A percentile compares a stretch with the other conserved stretches of the same genome.
Evolutionary conservation across 225 moss, liverwort and hornwort genomes (phyloP).

Genomic region (Anthoceros angustus): DNA sequence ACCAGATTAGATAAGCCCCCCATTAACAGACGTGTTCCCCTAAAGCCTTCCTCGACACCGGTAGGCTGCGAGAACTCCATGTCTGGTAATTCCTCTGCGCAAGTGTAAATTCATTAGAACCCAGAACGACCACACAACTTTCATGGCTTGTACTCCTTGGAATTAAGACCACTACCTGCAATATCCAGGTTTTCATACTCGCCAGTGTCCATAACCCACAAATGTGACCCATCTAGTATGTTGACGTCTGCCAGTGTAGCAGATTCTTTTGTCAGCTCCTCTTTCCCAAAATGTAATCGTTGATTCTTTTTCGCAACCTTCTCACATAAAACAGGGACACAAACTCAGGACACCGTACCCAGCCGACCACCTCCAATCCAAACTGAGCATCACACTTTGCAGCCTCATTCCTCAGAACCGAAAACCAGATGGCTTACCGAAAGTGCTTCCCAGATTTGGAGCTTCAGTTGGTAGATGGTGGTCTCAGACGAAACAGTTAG

Average conservation of each 20-base stretch:
- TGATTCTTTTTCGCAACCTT: slow-evolving; percentile 94
- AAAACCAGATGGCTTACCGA: slow-evolving; percentile 30
- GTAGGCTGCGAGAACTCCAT: background rate
- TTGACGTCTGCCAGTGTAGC: slow-evolving; percentile 75
- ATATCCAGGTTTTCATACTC: slow-evolving; percentile 96
- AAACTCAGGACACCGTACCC: background rate
- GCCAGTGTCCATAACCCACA: slow-evolving; percentile 97
- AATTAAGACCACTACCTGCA: slow-evolving; percentile 37
- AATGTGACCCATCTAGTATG: slow-evolving; percentile 80
- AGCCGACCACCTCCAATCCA: background rate
- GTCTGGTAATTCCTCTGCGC: slow-evolving; percentile 1
- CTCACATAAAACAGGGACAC: slow-evolving; percentile 6
- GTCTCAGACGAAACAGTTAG: slow-evolving; percentile 89
- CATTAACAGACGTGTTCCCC: background rate
- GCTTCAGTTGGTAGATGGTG: slow-evolving; percentile 81
- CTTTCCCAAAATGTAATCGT: slow-evolving; percentile 78
- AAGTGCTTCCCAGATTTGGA: slow-evolving; percentile 95
- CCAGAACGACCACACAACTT: too few relatives aligned
- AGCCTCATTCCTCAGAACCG: background rate
- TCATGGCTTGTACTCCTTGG: too few relatives aligned
- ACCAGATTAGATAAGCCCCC: background rate
- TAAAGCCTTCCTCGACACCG: background rate
- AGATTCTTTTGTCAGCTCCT: slow-evolving; percentile 65
- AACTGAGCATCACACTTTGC: background rate
- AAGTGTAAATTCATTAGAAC: background rate